phyloP scores from a whole-genome alignment of 2,329 filamentous ascomycete species.

The Bimuria novae-zelandiae region DNA sequence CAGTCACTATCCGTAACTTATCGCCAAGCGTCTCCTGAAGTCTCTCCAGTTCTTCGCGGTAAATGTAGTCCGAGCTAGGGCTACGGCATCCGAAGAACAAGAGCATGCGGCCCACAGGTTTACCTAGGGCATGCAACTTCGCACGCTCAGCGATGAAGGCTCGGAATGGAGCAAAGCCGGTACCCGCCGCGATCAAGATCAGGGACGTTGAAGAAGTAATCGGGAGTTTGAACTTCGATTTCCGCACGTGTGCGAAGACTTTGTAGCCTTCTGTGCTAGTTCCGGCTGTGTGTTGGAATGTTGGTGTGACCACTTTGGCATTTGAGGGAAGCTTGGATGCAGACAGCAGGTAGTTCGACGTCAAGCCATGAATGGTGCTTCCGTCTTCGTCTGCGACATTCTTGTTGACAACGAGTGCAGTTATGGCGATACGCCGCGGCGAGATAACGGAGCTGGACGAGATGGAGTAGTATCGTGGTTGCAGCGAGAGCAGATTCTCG shows the following conservation, averaged over 20 bases:
- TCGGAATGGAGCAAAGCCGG: constrained; percentile 42
- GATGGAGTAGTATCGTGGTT: constrained; percentile 42
- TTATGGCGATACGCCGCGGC: constrained; percentile 43
- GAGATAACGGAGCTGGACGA: constrained; percentile 47
- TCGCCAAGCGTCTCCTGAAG: constrained; percentile 26
- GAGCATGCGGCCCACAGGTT: constrained; percentile 34
- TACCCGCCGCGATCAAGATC: constrained; percentile 49
- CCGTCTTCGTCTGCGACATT: constrained; percentile 21
- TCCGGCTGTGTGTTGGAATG: constrained; percentile 18
- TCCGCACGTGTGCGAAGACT: constrained; percentile 48
- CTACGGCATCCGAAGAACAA: constrained; percentile 42
- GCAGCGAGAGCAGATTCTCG: constrained; percentile 32
- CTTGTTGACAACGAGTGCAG: constrained; percentile 46
- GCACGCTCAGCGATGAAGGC: constrained; percentile 43
- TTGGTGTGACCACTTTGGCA: constrained; percentile 17
- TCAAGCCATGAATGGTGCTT: constrained; percentile 40
- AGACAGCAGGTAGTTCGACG: constrained; percentile 47
- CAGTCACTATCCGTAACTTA: constrained; percentile 30
- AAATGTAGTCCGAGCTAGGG: constrained; percentile 39
- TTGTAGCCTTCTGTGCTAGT: constrained; percentile 24
- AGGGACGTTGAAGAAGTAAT: constrained; percentile 51
- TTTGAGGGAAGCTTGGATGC: constrained; percentile 26
- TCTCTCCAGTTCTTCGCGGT: constrained; percentile 31
- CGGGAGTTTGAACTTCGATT: constrained; percentile 55
- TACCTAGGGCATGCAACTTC: constrained; percentile 36